Base-by-base conservation (phyloP, 2,329 filamentous ascomycete genomes). In the Sphaerostilbella broomeana region DNA sequence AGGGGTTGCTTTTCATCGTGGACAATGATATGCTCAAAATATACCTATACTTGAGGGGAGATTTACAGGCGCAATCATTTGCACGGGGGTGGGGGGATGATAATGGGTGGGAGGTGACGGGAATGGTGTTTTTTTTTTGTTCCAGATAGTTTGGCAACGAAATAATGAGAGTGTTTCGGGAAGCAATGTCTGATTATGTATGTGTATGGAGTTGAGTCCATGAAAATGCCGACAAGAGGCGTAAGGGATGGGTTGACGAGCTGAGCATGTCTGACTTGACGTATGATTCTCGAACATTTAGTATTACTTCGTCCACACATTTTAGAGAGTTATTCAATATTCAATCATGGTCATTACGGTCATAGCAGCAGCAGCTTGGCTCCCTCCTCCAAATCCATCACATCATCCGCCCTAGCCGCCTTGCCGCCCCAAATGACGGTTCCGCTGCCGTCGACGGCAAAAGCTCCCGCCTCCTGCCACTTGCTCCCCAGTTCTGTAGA, bases 401-500 rank as follows among this genome's bases (percentile, higher is more conserved):
- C 52, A 51, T 75, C 71, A 46, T 74, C 71, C 2, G 65, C 65
- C 41, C 65, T 60, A 29, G 57, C 38, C 3, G 68, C 68, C 52
- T 72, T 73, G 4, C 63, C 63, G 4, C 67, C 70, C 68, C 67
- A 76, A 7, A 72, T 59, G 2, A 75, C 65, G 6, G 62, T 67
- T 7, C 69, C 70, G 11, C 63, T 60, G 1, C 65, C 65, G 43
- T 76, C 68, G 3, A 75, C 57, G 4, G 70, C 68, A 54, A 72
- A 75, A 2, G 69, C 64, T 0, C 71, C 70, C 2, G 68, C 64
- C 51, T 72, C 67, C 54, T 74, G 72, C 72, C 72, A 75, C 58
- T 75, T 75, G 48, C 73, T 75, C 2, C 72, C 69, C 63, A 73
- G 65, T 5, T 65, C 62, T 25, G 64, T 72, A 18, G 58, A 59